Evolutionary conservation across 1,284 basidiomycete species (phyloP).

Genomic region (Rhodofomes roseus): DNA sequence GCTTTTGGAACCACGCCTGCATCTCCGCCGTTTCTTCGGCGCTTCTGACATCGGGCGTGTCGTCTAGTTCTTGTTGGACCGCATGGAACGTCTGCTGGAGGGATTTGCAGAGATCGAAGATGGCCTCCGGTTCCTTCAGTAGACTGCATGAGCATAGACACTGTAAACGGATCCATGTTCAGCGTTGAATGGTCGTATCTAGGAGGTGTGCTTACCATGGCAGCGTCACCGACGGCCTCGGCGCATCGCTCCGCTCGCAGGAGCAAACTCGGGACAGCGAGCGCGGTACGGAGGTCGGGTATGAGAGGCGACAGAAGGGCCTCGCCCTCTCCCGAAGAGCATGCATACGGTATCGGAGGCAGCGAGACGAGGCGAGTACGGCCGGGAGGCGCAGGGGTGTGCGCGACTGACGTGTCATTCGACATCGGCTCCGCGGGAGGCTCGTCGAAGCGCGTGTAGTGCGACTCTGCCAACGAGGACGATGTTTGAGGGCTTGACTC

Average conservation of each 20-base stretch:
- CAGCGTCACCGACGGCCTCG: slow-evolving; percentile 18
- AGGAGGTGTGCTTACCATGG: slow-evolving; percentile 12
- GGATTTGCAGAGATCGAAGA: slow-evolving; percentile 14
- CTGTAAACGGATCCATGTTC: slow-evolving; percentile 2
- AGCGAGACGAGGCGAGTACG: slow-evolving; percentile 13
- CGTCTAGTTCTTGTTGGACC: slow-evolving; percentile 17
- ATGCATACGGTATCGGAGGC: slow-evolving; percentile 13
- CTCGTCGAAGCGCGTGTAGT: slow-evolving; percentile 1
- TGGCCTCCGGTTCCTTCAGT: slow-evolving; percentile 16
- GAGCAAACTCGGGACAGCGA: slow-evolving; percentile 14
- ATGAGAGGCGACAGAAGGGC: slow-evolving; percentile 4
- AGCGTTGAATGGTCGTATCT: no score
- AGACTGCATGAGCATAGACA: slow-evolving; percentile 20
- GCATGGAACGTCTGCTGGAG: slow-evolving; percentile 10
- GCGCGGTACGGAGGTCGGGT: slow-evolving; percentile 12
- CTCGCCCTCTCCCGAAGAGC: neutral
- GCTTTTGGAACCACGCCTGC: slow-evolving; percentile 19
- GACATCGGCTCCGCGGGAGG: neutral
- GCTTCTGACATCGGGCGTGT: slow-evolving; percentile 13
- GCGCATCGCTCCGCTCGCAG: slow-evolving; percentile 15
- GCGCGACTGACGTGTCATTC: neutral
- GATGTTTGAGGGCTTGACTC: neutral
- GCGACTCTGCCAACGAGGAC: neutral
- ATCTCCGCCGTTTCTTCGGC: slow-evolving; percentile 10
- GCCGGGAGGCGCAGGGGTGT: slow-evolving; percentile 13